Conservation (phyloP, 371 early-diverging fungal genomes). For the Blakeslea trispora region DNA sequence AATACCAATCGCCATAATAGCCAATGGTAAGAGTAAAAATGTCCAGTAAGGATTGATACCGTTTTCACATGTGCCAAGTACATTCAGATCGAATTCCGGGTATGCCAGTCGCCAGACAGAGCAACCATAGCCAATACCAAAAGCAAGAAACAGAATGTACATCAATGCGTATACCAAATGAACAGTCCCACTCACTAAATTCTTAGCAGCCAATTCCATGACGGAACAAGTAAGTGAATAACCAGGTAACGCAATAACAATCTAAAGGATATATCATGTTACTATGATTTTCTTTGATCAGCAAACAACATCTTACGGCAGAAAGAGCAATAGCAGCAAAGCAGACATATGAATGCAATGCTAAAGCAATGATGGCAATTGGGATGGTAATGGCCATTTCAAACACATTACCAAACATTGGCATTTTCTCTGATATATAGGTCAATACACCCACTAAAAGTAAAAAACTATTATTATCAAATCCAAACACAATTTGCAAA, state of each 20-base stretch:
- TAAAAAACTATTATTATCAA: not conserved
- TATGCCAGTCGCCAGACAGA: slow-evolving; percentile 34
- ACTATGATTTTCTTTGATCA: too few relatives aligned
- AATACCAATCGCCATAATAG: slow-evolving; percentile 28
- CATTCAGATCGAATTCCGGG: slow-evolving; percentile 12
- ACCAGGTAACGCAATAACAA: slow-evolving; percentile 71
- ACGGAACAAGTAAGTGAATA: slow-evolving; percentile 70
- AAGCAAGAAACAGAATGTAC: slow-evolving; percentile 72
- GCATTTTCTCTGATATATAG: slow-evolving; percentile 60
- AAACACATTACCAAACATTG: slow-evolving; percentile 66
- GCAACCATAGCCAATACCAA: slow-evolving; percentile 74
- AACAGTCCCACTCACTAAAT: slow-evolving; percentile 79
- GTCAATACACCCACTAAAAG: slow-evolving; percentile 55
- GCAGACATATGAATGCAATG: slow-evolving; percentile 52
- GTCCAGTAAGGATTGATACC: slow-evolving; percentile 36
- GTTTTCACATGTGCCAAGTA: slow-evolving; percentile 25
- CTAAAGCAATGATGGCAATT: slow-evolving; percentile 59
- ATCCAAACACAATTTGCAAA: not conserved
- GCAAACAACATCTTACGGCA: slow-evolving; percentile 30
- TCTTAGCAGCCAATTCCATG: slow-evolving; percentile 80
- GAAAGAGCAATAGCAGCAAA: slow-evolving; percentile 61
- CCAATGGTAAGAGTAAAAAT: slow-evolving; percentile 32
- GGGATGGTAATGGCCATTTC: slow-evolving; percentile 65
- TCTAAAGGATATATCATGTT: slow-evolving; percentile 20
- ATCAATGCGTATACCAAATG: slow-evolving; percentile 74